Base-by-base conservation (phyloP, 768 basidiomycete genomes). In the Rhodosporidiobolus odoratus region DNA sequence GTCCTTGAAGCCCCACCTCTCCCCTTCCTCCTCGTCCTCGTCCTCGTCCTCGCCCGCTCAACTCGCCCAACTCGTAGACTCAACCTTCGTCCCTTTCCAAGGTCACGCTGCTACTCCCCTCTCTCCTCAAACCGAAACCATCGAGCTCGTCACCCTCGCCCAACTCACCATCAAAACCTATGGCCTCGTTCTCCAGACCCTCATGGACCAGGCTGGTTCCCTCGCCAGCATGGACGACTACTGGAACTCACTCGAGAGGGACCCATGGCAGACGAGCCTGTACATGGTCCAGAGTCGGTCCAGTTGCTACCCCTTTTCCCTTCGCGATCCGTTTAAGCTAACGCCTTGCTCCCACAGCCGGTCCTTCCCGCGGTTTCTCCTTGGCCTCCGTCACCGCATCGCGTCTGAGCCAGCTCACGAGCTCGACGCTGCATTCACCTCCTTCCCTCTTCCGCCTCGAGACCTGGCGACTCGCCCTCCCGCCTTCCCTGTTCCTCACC, bases 271-370 rank as follows among this genome's bases (percentile, higher is more conserved):
- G 27, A 83, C 88, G 16, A 83, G 84, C 5, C 80, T 84, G 76
- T 92, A 89, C 79, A 82, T 94, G 35, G 71, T 94, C 2, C 89
- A 93, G 81, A 90, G 91, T 94, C 76, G 75, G 87, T 82, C 9
- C 58, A 8, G 32, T 47, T 7, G 40, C 19, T 9, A 32, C 66
- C 25, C 25, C 25, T 32, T 40, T 16, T 7, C 12, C 16, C 45
- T 38, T 8, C 17, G 2, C 32, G n/a, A n/a, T 32, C 27, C 30
- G 19, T 13, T 56, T 2, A 17, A n/a, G 21, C 67, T 62, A 41
- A 62, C 30, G 63, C 47, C 25, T 79, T 88, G 59, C 52, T 84
- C n/a, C 15, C 37, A n/a, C 41, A 78, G 80, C 34, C 80, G 82
- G 17, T 66, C 87, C 57, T 81, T 80, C 19, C 78, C 80, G 30